A percentile compares a stretch with the other conserved stretches of the same genome.
These are phyloP conservation scores for Sarcodon sp. DNA, from an alignment of 768 basidiomycete genomes.

Conservation along the genomic window DNA sequence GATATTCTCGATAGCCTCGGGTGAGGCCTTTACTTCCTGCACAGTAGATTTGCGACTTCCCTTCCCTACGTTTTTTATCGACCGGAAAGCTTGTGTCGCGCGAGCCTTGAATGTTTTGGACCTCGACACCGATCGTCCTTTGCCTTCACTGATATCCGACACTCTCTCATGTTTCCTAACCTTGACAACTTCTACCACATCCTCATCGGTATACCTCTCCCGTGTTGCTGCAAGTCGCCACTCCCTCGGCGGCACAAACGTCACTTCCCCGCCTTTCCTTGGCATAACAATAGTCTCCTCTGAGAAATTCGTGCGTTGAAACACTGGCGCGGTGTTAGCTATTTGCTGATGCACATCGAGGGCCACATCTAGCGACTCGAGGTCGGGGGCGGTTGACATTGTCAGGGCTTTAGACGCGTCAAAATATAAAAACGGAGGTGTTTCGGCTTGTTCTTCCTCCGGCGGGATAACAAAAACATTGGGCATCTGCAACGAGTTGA, in stretches of 20 bases:
- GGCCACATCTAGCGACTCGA: conserved; percentile 16
- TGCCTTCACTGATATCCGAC: conserved; percentile 10
- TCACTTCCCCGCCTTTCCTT: conserved; percentile 2
- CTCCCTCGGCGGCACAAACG: conserved; percentile 7
- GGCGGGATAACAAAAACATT: conserved; percentile 23
- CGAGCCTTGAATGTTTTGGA: conserved; percentile 20
- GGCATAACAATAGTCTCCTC: conserved; percentile 17
- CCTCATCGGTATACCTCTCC: conserved; percentile 4
- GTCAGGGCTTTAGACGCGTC: conserved; percentile 14
- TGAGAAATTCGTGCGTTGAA: conserved; percentile 14
- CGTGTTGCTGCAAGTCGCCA: background rate
- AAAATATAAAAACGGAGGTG: conserved; percentile 21
- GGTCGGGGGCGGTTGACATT: conserved; percentile 14
- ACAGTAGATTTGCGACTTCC: conserved; percentile 5
- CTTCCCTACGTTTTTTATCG: conserved; percentile 21
- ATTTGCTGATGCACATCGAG: conserved; percentile 16
- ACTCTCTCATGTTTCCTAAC: conserved; percentile 18
- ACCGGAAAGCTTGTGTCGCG: conserved; percentile 19
- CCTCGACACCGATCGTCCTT: conserved; percentile 13
- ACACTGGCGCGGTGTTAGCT: conserved; percentile 17
- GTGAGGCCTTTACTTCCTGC: too few species aligned
- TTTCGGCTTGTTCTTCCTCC: conserved; percentile 21
- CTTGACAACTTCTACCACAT: conserved; percentile 22
- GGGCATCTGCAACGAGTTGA: conserved; percentile 13
- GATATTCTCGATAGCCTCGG: too few species aligned